Evolutionary conservation across 2,329 filamentous ascomycete genomes (phyloP).

Genomic region (Dryadomyces quercivorus): DNA sequence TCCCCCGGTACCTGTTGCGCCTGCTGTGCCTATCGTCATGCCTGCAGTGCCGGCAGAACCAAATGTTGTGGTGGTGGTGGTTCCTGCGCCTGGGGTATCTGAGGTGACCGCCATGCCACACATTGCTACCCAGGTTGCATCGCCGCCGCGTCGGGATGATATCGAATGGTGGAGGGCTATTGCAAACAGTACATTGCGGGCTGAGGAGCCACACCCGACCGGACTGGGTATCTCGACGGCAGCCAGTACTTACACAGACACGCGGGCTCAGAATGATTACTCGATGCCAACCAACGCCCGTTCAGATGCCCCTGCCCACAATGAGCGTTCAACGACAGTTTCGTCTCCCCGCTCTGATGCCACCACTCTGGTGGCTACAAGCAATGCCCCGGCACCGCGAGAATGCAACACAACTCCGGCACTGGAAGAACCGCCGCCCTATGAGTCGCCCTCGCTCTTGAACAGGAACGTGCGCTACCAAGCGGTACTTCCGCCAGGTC

Average conservation of each 20-base stretch:
- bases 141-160: neutral
- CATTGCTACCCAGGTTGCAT: neutral
- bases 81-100: neutral
- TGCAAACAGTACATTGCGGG: conserved; percentile 15
- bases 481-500: conserved; percentile 45
- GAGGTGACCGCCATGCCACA: neutral
- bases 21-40: no score
- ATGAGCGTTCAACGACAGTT: conserved; percentile 8
- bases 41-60: no score
- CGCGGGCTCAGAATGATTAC: no score
- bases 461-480: conserved; percentile 36
- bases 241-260: no score
- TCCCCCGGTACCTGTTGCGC: neutral
- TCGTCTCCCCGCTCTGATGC: conserved; percentile 18
- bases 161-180: conserved; percentile 25
- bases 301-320: neutral
- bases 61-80: no score
- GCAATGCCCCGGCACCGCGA: neutral
- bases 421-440: conserved; percentile 34
- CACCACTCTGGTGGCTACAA: conserved; percentile 6
- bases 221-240: conserved; percentile 12
- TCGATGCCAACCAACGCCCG: no score
- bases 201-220: conserved; percentile 2
- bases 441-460: conserved; percentile 34
- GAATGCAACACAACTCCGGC: neutral